phyloP scores from a whole-genome alignment of 805 yeast genomes.

The Monosporozyma unispora region DNA sequence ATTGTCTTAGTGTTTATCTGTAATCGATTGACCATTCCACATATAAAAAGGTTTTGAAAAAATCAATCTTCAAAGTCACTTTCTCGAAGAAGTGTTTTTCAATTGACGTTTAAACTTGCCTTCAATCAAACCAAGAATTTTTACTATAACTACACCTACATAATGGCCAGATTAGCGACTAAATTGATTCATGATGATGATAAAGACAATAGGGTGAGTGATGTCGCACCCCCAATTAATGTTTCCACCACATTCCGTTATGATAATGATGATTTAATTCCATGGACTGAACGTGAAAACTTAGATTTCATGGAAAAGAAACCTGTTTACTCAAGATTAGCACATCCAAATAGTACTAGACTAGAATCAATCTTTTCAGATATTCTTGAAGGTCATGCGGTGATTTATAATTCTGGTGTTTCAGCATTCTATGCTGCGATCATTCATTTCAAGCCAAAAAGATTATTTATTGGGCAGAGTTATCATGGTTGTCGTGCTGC shows the following conservation, averaged over 20 bases:
- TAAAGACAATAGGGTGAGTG: slow-evolving; percentile 43
- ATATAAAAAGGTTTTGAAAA: no score
- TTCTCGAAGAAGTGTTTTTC: no score
- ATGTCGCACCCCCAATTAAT: slow-evolving; percentile 72
- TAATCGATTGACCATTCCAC: no score
- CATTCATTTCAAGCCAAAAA: slow-evolving; percentile 62
- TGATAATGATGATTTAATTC: slow-evolving; percentile 42
- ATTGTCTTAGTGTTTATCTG: no score
- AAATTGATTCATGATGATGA: slow-evolving; percentile 67
- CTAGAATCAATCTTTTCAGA: slow-evolving; percentile 57
- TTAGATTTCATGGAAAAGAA: slow-evolving; percentile 27
- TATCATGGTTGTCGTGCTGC: slow-evolving; percentile 82
- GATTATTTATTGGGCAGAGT: slow-evolving; percentile 64
- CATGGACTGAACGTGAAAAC: slow-evolving; percentile 35
- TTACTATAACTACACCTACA: not conserved
- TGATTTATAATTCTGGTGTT: slow-evolving; percentile 69
- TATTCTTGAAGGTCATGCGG: slow-evolving; percentile 55
- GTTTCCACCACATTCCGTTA: slow-evolving; percentile 74
- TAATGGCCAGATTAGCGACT: slow-evolving; percentile 37
- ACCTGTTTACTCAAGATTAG: slow-evolving; percentile 59
- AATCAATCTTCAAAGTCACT: no score
- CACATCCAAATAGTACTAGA: slow-evolving; percentile 64
- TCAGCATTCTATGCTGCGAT: slow-evolving; percentile 73
- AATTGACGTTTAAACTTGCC: no score
- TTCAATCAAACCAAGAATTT: no score